Evolutionary conservation across 2,329 filamentous ascomycete species (phyloP), one percentile per base, ranked within the genome.

Genomic region (Xylaria sp.): DNA sequence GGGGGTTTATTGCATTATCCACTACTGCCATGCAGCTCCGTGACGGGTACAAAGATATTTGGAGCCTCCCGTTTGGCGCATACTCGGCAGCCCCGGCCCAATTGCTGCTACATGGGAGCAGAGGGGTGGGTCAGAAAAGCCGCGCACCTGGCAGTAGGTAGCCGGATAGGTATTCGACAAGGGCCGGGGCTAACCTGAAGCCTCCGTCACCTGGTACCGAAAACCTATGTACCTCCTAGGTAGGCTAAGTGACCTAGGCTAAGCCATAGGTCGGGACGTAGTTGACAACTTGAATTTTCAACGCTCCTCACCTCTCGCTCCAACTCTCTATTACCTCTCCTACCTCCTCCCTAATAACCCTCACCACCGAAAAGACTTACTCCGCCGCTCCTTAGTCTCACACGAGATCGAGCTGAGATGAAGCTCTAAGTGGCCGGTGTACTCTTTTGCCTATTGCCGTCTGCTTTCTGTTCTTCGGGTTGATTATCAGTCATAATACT

Each of bases 301-400:
- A 58, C 60, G 47, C 35, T 52, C 11, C 31, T 53, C 45, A 21
- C 51, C 28, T 53, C 56, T 55, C 37, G n/a, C 46, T 37, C 25
- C 35, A 31, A 43, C 38, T 62, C 45, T 50, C 31, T 47, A n/a
- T 52, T 52, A 46, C 54, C 40, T 35, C 8, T 33, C 31, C 31
- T 15, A 42, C n/a, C 28, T 31, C 28, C 28, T 31, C 28, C 52
- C 31, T 49, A 56, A 61, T 59, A 65, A 56, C 49, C 45, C 53
- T 57, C 58, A 49, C 65, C 53, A 52, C 7, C 53, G 28, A 66
- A 75, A 69, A 75, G 79, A 82, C 80, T 80, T 80, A 80, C 78
- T 82, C 80, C 78, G 79, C 79, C 79, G 71, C 76, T 82, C 80
- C 70, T 82, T 80, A 70, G 72, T 76, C 72, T 71, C 70, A 67